Conservation (phyloP, 441 rosid species). For the Gossypium trilobum region DNA sequence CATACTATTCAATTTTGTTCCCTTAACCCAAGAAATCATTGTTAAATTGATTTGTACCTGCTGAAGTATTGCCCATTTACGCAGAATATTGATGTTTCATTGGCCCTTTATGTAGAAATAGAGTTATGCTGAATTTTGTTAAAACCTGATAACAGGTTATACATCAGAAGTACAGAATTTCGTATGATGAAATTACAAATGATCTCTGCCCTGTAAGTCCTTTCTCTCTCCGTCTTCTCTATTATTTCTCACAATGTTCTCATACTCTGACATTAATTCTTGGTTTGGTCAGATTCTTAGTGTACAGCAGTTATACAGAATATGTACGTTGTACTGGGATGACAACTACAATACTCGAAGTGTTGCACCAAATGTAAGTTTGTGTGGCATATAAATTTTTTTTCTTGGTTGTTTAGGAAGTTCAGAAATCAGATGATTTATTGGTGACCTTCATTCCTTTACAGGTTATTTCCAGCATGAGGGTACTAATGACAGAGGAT, state of each 20-base stretch:
- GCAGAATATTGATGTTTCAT: neutral
- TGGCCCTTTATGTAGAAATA: neutral
- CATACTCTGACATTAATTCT: constrained; percentile 11
- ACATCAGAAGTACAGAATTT: constrained; percentile 92
- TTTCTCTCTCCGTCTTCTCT: constrained; percentile 11
- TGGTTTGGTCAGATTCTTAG: constrained; percentile 68
- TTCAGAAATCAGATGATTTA: neutral
- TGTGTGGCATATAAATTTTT: neutral
- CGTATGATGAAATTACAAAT: constrained; percentile 88
- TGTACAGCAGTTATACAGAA: constrained; percentile 95
- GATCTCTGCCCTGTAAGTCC: constrained; percentile 85
- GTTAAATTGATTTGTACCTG: neutral
- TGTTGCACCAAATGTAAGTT: constrained; percentile 76
- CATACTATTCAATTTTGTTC: neutral
- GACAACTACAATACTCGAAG: constrained; percentile 97
- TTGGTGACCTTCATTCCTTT: constrained; percentile 7
- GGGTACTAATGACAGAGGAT: constrained; percentile 89
- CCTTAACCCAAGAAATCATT: neutral
- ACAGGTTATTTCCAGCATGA: constrained; percentile 96
- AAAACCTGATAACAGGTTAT: constrained; percentile 55
- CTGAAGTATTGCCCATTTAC: neutral
- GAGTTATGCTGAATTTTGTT: constrained; percentile 4
- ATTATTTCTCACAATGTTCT: neutral
- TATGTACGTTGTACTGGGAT: constrained; percentile 90
- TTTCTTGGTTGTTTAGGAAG: neutral